Conservation (phyloP, 179 eudicot species). For the Nepenthes alata region DNA sequence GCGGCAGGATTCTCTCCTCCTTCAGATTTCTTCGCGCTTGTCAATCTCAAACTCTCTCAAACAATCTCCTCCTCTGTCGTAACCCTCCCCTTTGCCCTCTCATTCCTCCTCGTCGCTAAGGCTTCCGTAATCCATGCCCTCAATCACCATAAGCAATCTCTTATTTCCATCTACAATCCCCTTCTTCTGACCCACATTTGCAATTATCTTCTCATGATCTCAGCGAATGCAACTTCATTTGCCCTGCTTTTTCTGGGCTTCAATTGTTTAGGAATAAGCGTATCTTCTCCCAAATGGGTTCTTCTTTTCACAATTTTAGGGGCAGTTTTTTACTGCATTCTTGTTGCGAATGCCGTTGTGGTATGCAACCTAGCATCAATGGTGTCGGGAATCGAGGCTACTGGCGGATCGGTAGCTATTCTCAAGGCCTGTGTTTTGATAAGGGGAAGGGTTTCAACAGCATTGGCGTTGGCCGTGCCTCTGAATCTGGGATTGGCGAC, state of each 20-base stretch:
- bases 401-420: slow-evolving; percentile 31
- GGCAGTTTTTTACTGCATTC: slow-evolving; percentile 4
- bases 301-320: slow-evolving; percentile 34
- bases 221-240: slow-evolving; percentile 53
- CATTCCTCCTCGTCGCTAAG: slow-evolving; percentile 62
- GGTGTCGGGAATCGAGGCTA: slow-evolving; percentile 32
- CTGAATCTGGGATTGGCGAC: slow-evolving; percentile 50
- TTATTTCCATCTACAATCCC: slow-evolving; percentile 17
- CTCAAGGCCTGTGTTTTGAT: slow-evolving; percentile 49
- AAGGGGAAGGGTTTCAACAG: slow-evolving; percentile 47
- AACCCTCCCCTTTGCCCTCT: slow-evolving; percentile 50
- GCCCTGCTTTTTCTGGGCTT: slow-evolving; percentile 29
- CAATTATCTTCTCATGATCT: slow-evolving; percentile 37
- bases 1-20: slow-evolving; percentile 36
- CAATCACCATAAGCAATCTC: slow-evolving; percentile 12
- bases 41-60: slow-evolving; percentile 65
- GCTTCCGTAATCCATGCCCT: slow-evolving; percentile 32
- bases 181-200: slow-evolving; percentile 51
- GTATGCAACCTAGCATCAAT: slow-evolving; percentile 41
- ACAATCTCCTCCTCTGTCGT: slow-evolving; percentile 37
- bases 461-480: slow-evolving; percentile 50
- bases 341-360: slow-evolving; percentile 30
- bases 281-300: slow-evolving; percentile 20
- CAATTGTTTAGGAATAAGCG: slow-evolving; percentile 19
- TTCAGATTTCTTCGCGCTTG: slow-evolving; percentile 28